Conservation (phyloP, 305 asterid species). For the Solanum aculeatissimum region DNA sequence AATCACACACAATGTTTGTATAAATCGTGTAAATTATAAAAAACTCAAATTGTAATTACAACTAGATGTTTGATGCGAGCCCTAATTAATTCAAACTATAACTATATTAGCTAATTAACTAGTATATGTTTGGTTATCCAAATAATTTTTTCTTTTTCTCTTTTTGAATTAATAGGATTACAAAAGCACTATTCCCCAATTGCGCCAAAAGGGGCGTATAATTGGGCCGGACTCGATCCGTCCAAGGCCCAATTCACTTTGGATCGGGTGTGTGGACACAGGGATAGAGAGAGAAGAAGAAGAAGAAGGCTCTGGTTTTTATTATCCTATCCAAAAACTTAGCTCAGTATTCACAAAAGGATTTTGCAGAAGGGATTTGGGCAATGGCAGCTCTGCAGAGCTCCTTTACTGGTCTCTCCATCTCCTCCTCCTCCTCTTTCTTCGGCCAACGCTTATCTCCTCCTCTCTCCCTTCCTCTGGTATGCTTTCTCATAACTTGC, state of each 20-base stretch:
- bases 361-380: not conserved
- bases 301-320: not conserved
- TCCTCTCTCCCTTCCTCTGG: constrained; percentile 38
- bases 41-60: too few relatives aligned
- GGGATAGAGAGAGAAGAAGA: not conserved
- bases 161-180: not conserved
- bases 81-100: too few relatives aligned
- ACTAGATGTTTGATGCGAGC: too few relatives aligned
- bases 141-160: too few relatives aligned
- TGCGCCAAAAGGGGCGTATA: not conserved
- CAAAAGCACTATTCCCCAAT: not conserved
- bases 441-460: constrained; percentile 57
- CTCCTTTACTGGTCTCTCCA: constrained; percentile 57
- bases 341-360: not conserved
- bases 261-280: not conserved
- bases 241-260: not conserved
- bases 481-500: constrained; percentile 3
- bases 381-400: constrained; percentile 60
- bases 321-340: not conserved
- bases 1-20: too few relatives aligned
- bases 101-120: too few relatives aligned
- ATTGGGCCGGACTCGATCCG: not conserved
- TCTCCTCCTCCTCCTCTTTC: constrained; percentile 59
- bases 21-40: too few relatives aligned
- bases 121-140: too few relatives aligned